phyloP scores from a whole-genome alignment of 2,329 filamentous ascomycete species.

The Dothistroma pini region DNA sequence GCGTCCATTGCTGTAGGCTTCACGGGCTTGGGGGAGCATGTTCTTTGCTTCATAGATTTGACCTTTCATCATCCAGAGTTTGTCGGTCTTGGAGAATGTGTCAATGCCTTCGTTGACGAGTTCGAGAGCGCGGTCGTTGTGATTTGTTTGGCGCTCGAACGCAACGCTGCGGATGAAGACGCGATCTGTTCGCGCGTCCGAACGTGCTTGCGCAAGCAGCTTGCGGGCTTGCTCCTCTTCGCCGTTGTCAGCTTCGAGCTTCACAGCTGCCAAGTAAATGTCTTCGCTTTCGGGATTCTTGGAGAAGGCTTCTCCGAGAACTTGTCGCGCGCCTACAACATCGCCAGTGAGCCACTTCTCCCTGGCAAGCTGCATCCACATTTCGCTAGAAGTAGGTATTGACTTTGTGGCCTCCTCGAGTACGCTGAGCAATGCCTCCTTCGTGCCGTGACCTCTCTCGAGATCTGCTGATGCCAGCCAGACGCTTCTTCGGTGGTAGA shows the following conservation, averaged over 20 bases:
- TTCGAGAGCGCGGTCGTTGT: slow-evolving; percentile 76
- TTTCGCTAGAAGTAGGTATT: slow-evolving; percentile 81
- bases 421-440: slow-evolving; percentile 76
- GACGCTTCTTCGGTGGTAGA: slow-evolving; percentile 79
- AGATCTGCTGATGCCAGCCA: slow-evolving; percentile 91
- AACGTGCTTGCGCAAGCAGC: slow-evolving; percentile 75
- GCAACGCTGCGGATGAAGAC: slow-evolving; percentile 97
- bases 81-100: slow-evolving; percentile 77
- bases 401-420: slow-evolving; percentile 92
- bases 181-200: slow-evolving; percentile 88
- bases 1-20: slow-evolving; percentile 84
- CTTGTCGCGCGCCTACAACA: slow-evolving; percentile 78
- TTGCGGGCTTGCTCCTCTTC: slow-evolving; percentile 77
- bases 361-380: slow-evolving; percentile 95
- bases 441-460: slow-evolving; percentile 82
- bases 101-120: slow-evolving; percentile 83
- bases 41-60: slow-evolving; percentile 88
- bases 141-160: slow-evolving; percentile 81
- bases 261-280: slow-evolving; percentile 95
- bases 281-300: slow-evolving; percentile 97
- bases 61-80: slow-evolving; percentile 98
- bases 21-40: slow-evolving; percentile 77
- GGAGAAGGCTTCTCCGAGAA: slow-evolving; percentile 85
- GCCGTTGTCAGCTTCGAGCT: slow-evolving; percentile 87
- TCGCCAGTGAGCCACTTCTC: slow-evolving; percentile 91